A percentile compares a stretch with the other conserved stretches of the same genome.
These are phyloP conservation scores for Neurospora tetrasperma DNA, from an alignment of 495 filamentous ascomycete species.

Conservation along the genomic window DNA sequence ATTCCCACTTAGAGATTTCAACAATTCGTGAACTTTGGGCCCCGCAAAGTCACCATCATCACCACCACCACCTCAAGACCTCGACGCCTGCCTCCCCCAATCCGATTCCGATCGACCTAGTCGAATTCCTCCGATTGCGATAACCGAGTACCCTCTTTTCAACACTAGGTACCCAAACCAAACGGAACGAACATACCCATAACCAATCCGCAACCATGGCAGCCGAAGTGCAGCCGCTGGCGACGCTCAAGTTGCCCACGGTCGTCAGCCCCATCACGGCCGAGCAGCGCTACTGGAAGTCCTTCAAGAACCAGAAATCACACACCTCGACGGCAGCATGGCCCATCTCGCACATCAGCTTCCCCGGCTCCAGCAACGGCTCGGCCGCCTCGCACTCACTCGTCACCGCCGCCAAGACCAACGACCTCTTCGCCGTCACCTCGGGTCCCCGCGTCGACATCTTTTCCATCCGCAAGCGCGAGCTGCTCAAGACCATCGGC, in stretches of 20 bases:
- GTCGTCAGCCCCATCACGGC: conserved; percentile 65
- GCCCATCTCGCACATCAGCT: conserved; percentile 80
- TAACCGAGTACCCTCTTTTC: not conserved
- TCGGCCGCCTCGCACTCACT: conserved; percentile 36
- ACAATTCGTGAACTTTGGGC: not conserved
- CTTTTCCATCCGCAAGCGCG: conserved; percentile 78
- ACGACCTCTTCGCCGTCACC: conserved; percentile 85
- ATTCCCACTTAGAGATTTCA: not conserved
- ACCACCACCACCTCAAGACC: not conserved
- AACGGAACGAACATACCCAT: no score
- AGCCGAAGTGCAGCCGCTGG: conserved; percentile 71
- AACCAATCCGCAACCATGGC: conserved; percentile 55
- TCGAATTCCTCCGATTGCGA: not conserved
- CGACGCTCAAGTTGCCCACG: conserved; percentile 70
- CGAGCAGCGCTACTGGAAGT: conserved; percentile 88
- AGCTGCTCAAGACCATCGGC: conserved; percentile 82
- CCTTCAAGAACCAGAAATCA: conserved; percentile 78
- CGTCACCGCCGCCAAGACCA: conserved; percentile 32
- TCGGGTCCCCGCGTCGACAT: conserved; percentile 85
- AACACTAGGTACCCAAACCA: not conserved
- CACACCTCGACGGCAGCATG: conserved; percentile 78
- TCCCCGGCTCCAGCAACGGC: conserved; percentile 42
- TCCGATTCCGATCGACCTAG: not conserved
- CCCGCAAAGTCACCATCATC: not conserved
- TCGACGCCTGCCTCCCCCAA: not conserved